Conservation (phyloP, 2,329 filamentous ascomycete species). For the Fusarium algeriense region DNA sequence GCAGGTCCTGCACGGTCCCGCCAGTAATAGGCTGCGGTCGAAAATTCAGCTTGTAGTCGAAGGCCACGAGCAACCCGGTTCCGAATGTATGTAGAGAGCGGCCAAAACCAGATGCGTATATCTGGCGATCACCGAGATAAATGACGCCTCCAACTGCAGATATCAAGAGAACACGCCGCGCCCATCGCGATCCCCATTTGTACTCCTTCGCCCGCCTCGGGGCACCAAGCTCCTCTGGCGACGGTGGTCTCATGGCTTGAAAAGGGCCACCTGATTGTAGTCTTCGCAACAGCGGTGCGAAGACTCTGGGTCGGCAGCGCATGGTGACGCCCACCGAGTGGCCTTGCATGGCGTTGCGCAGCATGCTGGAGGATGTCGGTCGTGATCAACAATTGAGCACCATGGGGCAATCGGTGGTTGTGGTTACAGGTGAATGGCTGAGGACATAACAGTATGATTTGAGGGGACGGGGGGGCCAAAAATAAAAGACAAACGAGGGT, state of each 20-base stretch:
- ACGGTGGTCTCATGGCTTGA: conserved; percentile 78
- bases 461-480: too few relatives aligned
- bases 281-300: conserved; percentile 53
- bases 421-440: not conserved
- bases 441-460: not conserved
- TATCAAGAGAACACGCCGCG: conserved; percentile 76
- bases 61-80: conserved; percentile 80
- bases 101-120: conserved; percentile 83
- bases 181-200: conserved; percentile 77
- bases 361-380: conserved; percentile 45
- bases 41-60: conserved; percentile 99
- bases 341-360: conserved; percentile 47
- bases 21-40: conserved; percentile 80
- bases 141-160: conserved; percentile 69
- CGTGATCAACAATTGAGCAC: conserved; percentile 14
- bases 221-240: conserved; percentile 81
- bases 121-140: conserved; percentile 77
- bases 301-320: conserved; percentile 58
- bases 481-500: not conserved
- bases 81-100: conserved; percentile 86
- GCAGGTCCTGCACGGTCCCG: conserved; percentile 80
- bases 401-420: conserved; percentile 22
- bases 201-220: conserved; percentile 79
- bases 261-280: conserved; percentile 60
- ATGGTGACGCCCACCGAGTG: conserved; percentile 42